Evolutionary conservation across 2,329 filamentous ascomycete species (phyloP), one percentile per base, ranked within the genome.

Genomic region (Hyphodiscus sp.): DNA sequence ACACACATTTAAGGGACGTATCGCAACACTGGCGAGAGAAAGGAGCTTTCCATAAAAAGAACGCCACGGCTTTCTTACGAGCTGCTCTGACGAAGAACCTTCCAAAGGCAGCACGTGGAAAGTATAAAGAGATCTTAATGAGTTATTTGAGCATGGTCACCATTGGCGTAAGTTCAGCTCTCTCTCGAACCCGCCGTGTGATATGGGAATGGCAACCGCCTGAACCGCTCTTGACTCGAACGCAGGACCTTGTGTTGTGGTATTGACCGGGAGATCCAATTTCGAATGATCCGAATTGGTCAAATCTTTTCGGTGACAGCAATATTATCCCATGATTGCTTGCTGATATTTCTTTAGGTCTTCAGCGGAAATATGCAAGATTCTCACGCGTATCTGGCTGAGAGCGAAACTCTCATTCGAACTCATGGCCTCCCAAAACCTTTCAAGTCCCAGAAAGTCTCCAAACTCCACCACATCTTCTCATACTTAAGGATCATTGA

Each of bases 51-150:
- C 23, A 26, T 8, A 26, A 26, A 8, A 3, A 26, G 23, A 26
- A 8, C 8, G 23, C 23, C 23, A 46, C 50, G 26, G 30, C 43
- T 4, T 52, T 52, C 18, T 44, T 57, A 5, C 42, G 41, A 20
- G 51, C 46, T 7, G 49, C 51, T 30, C 29, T 57, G 2, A 44
- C 54, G 42, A 38, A 41, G 16, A 50, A 29, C 20, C 33, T 54
- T 4, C 44, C 55, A 1, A 57, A 57, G 29, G 29, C 56, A 15
- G 20, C 51, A 2, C 49, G 52, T 41, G 56, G 51, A 3, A 58
- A 58, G 23, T 58, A 58, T 23, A 58, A 58, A 44, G 56, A 58
- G 41, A 30, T 58, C 6, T 41, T 58, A n/a, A 58, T 58, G 56
- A 50, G 48, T 20, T 38, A 48, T 20, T 47, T 58, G 6, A 56